Percentiles rank a stretch among this genome's conserved stretches.
phyloP scores from a whole-genome alignment of 2,329 filamentous ascomycete genomes.

The Hypoxylon sp. region DNA sequence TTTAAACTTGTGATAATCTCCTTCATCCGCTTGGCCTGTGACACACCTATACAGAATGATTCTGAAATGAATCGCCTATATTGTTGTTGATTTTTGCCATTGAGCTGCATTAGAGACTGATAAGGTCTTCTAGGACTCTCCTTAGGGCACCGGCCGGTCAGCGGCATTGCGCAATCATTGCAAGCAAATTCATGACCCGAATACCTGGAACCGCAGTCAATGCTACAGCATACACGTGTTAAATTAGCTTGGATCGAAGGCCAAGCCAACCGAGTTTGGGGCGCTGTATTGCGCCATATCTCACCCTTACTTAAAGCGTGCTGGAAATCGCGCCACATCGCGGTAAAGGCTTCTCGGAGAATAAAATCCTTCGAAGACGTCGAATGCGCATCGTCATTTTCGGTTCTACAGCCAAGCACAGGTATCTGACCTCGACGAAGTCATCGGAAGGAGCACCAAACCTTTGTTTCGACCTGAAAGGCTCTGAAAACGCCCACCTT shows the following conservation, averaged over 20 bases:
- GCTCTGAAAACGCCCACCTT: not conserved
- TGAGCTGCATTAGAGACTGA: slow-evolving; percentile 1
- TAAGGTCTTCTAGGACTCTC: not conserved
- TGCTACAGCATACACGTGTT: slow-evolving; percentile 27
- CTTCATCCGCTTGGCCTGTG: slow-evolving; percentile 9
- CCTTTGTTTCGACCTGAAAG: slow-evolving; percentile 9
- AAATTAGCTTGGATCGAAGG: slow-evolving; percentile 13
- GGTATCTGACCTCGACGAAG: not conserved
- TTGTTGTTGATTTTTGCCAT: not conserved
- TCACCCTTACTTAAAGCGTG: slow-evolving; percentile 8
- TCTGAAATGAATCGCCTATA: not conserved
- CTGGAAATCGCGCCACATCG: slow-evolving; percentile 4
- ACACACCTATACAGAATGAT: not conserved
- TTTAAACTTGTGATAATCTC: slow-evolving; percentile 10
- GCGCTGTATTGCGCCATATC: slow-evolving; percentile 13
- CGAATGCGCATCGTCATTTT: slow-evolving; percentile 3
- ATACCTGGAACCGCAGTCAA: slow-evolving; percentile 16
- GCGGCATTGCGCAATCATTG: slow-evolving; percentile 14
- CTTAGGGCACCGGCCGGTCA: slow-evolving; percentile 9
- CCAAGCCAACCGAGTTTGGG: slow-evolving; percentile 2
- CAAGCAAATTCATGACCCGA: slow-evolving; percentile 13
- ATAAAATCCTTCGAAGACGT: slow-evolving; percentile 17
- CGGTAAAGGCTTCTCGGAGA: slow-evolving; percentile 10
- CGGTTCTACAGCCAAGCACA: slow-evolving; percentile 6
- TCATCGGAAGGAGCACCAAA: not conserved